Conservation (phyloP, 441 rosid genomes). For the Eutrema salsugineum region DNA sequence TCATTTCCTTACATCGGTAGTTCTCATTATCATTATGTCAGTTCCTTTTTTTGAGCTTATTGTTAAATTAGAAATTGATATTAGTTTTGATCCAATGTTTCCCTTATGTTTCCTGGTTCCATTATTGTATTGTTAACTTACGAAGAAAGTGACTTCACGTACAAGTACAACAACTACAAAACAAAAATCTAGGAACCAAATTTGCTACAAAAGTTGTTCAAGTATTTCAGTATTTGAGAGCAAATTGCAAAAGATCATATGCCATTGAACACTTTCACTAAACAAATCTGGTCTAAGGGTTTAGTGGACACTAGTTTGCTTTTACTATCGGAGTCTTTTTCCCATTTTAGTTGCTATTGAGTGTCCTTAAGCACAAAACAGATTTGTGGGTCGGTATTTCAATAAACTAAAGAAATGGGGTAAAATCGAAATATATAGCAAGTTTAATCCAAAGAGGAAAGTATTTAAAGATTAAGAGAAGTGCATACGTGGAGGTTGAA, state of each 20-base stretch:
- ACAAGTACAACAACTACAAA: neutral
- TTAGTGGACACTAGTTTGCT: constrained; percentile 14
- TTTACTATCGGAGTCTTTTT: constrained; percentile 45
- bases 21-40: neutral
- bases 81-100: neutral
- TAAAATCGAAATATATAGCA: neutral
- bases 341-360: constrained; percentile 41
- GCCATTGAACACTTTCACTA: neutral
- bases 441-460: neutral
- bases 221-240: neutral
- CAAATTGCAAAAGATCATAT: neutral
- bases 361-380: constrained; percentile 28
- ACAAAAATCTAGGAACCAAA: too few relatives aligned
- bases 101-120: neutral
- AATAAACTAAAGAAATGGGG: neutral
- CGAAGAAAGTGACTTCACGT: neutral
- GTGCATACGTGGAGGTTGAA: too few relatives aligned
- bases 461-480: too few relatives aligned
- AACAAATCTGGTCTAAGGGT: neutral
- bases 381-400: neutral
- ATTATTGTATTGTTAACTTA: neutral
- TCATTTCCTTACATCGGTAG: neutral
- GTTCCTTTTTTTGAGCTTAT: neutral
- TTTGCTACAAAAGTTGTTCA: neutral
- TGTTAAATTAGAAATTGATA: neutral